Percentiles rank a stretch among this genome's conserved stretches.
These are phyloP conservation scores for Tolypocladium cylindrosporum DNA, from an alignment of 2,329 filamentous ascomycete species.

Conservation along the genomic window DNA sequence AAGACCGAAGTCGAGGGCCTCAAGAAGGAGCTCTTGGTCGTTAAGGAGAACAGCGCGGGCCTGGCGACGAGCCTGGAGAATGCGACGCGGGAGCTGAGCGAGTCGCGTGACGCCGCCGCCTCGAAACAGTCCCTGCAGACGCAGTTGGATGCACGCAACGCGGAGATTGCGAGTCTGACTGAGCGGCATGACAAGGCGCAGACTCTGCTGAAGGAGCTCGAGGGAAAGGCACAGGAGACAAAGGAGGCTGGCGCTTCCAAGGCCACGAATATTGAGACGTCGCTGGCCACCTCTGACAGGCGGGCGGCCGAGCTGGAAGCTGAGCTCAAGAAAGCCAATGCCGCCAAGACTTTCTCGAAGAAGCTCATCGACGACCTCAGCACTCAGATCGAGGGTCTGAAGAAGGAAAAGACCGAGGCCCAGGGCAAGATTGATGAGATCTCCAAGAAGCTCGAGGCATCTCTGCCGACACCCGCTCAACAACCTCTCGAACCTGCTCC, in stretches of 20 bases:
- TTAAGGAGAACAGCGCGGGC: conserved; percentile 60
- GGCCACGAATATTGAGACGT: conserved; percentile 24
- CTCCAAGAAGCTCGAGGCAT: conserved; percentile 30
- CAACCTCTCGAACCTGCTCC: conserved; percentile 14
- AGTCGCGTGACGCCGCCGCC: conserved; percentile 29
- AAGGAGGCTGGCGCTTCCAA: conserved; percentile 20
- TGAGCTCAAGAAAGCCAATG: conserved; percentile 27
- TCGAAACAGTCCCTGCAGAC: conserved; percentile 36
- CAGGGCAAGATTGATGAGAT: conserved; percentile 27
- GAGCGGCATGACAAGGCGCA: conserved; percentile 35
- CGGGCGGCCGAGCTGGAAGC: conserved; percentile 27
- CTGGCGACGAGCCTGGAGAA: conserved; percentile 59
- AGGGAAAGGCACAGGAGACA: conserved; percentile 24
- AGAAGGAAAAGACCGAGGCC: conserved; percentile 21
- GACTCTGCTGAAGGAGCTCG: conserved; percentile 32
- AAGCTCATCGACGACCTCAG: conserved; percentile 27
- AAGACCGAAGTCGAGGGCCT: conserved; percentile 58
- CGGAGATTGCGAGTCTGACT: conserved; percentile 39
- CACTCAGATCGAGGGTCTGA: conserved; percentile 24
- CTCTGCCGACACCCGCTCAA: conserved; percentile 11
- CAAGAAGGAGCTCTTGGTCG: conserved; percentile 59
- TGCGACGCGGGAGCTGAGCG: conserved; percentile 52
- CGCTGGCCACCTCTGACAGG: conserved; percentile 24
- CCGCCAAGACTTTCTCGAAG: conserved; percentile 30
- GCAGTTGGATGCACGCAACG: conserved; percentile 36